Conservation (phyloP, 345 rosid genomes). For the Durio zibethinus region DNA sequence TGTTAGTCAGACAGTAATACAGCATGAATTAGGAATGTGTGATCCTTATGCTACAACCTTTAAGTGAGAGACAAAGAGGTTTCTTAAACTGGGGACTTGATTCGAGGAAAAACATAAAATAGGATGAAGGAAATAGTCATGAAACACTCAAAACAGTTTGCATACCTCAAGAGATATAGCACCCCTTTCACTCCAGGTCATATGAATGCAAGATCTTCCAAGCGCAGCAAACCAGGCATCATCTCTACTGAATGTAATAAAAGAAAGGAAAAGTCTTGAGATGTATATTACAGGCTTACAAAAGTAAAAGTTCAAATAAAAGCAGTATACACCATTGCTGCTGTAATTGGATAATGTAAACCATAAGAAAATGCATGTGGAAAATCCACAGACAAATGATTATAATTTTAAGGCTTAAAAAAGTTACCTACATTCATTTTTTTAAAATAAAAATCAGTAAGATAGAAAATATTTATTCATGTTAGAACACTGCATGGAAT, state of each 20-base stretch:
- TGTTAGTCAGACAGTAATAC: background rate
- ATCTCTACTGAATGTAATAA: slow-evolving; percentile 62
- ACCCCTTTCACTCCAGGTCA: slow-evolving; percentile 90
- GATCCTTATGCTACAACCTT: background rate
- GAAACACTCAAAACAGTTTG: background rate
- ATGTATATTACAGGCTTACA: background rate
- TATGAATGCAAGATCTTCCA: slow-evolving; percentile 84
- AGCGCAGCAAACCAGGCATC: slow-evolving; percentile 93
- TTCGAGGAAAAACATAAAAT: background rate
- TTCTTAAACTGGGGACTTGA: background rate
- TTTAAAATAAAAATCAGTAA: background rate
- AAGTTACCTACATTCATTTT: background rate
- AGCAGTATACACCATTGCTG: background rate
- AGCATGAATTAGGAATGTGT: background rate
- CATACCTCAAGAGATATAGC: slow-evolving; percentile 91
- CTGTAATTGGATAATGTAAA: background rate
- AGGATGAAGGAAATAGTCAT: background rate
- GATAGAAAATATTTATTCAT: background rate
- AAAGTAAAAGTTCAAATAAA: background rate
- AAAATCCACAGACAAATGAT: background rate
- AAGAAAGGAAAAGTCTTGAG: slow-evolving; percentile 8
- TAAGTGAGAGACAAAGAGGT: background rate
- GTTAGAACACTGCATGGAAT: background rate
- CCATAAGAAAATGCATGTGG: background rate
- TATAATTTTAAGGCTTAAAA: background rate